These are phyloP conservation scores for Bidens hawaiensis DNA, from an alignment of 140 eudicot species.

Conservation along the genomic window DNA sequence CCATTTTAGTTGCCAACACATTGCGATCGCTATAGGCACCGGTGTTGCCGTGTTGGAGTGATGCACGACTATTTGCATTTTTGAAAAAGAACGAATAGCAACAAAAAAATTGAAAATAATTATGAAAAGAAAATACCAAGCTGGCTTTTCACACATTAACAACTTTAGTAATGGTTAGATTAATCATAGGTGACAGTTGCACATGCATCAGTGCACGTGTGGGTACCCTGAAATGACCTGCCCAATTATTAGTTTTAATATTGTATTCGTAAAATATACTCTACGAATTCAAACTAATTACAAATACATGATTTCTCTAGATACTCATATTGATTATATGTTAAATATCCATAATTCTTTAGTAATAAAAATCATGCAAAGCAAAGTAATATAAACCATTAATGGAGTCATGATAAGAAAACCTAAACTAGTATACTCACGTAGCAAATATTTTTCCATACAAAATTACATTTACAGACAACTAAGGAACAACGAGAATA, in stretches of 20 bases:
- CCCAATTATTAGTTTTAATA: constrained; percentile 14
- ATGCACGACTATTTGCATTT: too few species aligned
- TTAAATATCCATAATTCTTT: background rate
- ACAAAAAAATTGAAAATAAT: background rate
- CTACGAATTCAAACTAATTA: background rate
- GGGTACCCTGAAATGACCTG: constrained; percentile 51
- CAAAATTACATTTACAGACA: too few species aligned
- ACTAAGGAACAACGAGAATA: too few species aligned
- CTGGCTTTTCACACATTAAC: constrained; percentile 20
- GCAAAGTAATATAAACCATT: background rate
- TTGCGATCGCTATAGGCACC: too few species aligned
- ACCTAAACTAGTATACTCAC: too few species aligned
- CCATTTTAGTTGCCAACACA: too few species aligned
- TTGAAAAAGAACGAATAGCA: background rate
- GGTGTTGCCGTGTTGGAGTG: too few species aligned
- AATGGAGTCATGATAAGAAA: too few species aligned
- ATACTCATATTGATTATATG: background rate
- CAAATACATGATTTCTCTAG: background rate
- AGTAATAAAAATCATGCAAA: background rate
- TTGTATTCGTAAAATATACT: constrained; percentile 1
- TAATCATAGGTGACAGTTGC: constrained; percentile 39
- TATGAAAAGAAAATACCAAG: background rate
- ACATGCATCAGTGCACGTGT: constrained; percentile 63
- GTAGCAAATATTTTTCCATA: too few species aligned
- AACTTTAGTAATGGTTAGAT: constrained; percentile 10